These are phyloP conservation scores for Albugo laibachii DNA, from an alignment of 352 stramenopile species.

Conservation along the genomic window DNA sequence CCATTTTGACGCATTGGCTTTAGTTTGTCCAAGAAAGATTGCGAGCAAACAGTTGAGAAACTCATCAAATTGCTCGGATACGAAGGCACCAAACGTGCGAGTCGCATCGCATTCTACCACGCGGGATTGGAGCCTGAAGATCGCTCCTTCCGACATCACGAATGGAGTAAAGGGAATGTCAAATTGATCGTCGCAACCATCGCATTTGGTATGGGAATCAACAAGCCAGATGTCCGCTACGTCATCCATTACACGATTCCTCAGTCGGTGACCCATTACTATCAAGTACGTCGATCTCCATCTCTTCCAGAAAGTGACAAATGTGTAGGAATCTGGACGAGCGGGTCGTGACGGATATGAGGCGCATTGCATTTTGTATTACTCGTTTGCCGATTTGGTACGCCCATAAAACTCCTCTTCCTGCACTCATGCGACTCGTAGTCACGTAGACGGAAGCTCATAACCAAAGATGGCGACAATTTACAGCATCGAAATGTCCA, in stretches of 20 bases:
- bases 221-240: slow-evolving; percentile 77
- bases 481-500: slow-evolving; percentile 62
- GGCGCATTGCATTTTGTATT: slow-evolving; percentile 74
- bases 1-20: no score
- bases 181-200: slow-evolving; percentile 79
- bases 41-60: slow-evolving; percentile 61
- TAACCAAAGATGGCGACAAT: slow-evolving; percentile 41
- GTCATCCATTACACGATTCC: slow-evolving; percentile 80
- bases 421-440: not conserved
- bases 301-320: no score
- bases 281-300: slow-evolving; percentile 26
- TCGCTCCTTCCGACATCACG: slow-evolving; percentile 50
- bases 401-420: not conserved
- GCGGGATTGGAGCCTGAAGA: slow-evolving; percentile 55
- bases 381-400: slow-evolving; percentile 67
- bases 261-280: slow-evolving; percentile 79
- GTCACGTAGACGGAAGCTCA: no score
- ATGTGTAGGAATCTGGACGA: slow-evolving; percentile 36
- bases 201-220: slow-evolving; percentile 81
- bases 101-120: slow-evolving; percentile 71
- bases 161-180: slow-evolving; percentile 81
- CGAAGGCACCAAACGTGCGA: slow-evolving; percentile 39
- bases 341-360: slow-evolving; percentile 67
- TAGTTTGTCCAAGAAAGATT: slow-evolving; percentile 78
- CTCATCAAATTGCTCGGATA: slow-evolving; percentile 61